Percentiles rank a stretch among this genome's conserved stretches.
Evolutionary conservation across 202 grass and related monocot genomes (phyloP).

Genomic region (Cymbopogon flexuosus): DNA sequence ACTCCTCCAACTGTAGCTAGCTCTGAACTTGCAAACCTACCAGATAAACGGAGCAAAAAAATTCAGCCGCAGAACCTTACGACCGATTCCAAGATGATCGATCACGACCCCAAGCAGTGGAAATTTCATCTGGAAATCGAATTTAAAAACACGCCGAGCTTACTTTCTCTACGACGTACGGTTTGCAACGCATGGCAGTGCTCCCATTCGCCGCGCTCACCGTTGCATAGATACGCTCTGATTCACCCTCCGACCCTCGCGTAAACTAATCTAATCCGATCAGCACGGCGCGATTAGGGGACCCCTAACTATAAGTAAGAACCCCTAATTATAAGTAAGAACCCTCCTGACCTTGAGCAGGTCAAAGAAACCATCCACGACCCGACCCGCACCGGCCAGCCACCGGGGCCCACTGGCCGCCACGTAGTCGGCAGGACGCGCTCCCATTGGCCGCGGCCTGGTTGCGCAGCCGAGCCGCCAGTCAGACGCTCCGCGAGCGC

Average conservation of each 20-base stretch:
- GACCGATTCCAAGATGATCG: background rate
- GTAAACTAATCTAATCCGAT: background rate
- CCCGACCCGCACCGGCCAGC: slow-evolving; percentile 2
- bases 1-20: background rate
- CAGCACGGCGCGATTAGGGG: background rate
- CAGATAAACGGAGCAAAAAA: background rate
- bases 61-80: slow-evolving; percentile 21
- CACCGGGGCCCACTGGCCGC: background rate
- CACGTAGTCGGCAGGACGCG: background rate
- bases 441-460: background rate
- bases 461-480: slow-evolving; percentile 44
- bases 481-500: slow-evolving; percentile 47
- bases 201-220: background rate
- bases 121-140: background rate
- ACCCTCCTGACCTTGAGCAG: slow-evolving; percentile 2
- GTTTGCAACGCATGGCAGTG: background rate
- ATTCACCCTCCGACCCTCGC: background rate
- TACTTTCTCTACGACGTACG: background rate
- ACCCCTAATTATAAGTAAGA: background rate
- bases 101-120: background rate
- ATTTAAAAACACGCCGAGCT: background rate
- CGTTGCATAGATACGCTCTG: background rate
- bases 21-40: background rate
- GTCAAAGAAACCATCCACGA: slow-evolving; percentile 47
- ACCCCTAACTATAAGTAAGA: too few relatives aligned